Base-by-base conservation (phyloP, 2,329 filamentous ascomycete genomes). In the Aschersonia sp. region DNA sequence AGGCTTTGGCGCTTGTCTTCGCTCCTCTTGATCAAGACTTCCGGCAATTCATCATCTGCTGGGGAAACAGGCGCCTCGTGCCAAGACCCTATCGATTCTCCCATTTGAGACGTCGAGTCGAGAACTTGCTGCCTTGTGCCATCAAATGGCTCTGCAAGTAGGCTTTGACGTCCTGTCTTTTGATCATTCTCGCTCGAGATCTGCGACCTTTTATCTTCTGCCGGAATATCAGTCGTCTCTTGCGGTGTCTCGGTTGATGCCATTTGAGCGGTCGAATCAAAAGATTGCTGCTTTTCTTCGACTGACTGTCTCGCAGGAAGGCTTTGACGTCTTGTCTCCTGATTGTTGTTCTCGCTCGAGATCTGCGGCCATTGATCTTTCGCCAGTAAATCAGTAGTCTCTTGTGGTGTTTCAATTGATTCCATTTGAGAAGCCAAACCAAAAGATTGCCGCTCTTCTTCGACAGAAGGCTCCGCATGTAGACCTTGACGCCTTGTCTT, bases 121-220 rank as follows among this genome's bases (percentile, higher is more conserved):
- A 20, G 20, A 20, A 20, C 20, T 20, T 20, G 20, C 20, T 20
- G 20, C 20, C 20, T 20, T 20, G 20, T 20, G 20, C 20, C 20
- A 20, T 20, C 20, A 20, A 20, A 20, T 20, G 20, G 20, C 20
- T 20, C 35, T 38, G 35, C 35, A 38, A 38, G 6, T 12, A 38
- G 12, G 35, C 35, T 38, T 38, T 2, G 35, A 30, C 38, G 46
- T 38, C 12, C 2, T 12, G 6, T 49, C 46, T 51, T 51, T 45
- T 51, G 50, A 45, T 29, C 47, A 35, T 53, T 51, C 30, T 54
- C 50, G 32, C 45, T 43, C 1, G 40, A 49, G 9, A 31, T 35
- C 4, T 51, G 49, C 9, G 44, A 29, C 48, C 43, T 29, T 38
- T 50, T 40, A 3, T 48, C 31, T 9, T 50, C 46, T 28, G 7